Base-by-base conservation (phyloP, 2,329 filamentous ascomycete genomes). In the Elsinoe arachidis region DNA sequence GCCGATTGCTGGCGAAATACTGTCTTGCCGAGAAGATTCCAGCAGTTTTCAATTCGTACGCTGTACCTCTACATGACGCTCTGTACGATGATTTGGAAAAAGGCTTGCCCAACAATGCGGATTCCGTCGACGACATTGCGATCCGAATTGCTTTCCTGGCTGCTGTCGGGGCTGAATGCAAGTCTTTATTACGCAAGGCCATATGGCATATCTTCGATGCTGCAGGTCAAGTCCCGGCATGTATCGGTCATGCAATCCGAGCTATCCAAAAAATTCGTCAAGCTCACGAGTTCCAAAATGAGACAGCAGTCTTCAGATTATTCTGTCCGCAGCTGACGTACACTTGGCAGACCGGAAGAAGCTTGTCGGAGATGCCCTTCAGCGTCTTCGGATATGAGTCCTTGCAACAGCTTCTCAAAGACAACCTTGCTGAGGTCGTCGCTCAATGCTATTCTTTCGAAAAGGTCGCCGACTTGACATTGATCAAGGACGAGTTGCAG, bases 121-220 rank as follows among this genome's bases (percentile, higher is more conserved):
- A 84, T 33, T 85, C 84, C 70, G 73, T 79, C 11, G 91, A 96
- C 70, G 92, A 90, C 0, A 92, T 97, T 63, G 88, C 90, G 0
- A 81, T 95, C 61, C 85, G 93, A 5, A 74, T 97, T 2, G 81
- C 88, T 61, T 82, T 89, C 7, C 74, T 97, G 10, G 82, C 87
- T 1, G 83, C 84, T 57, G 74, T 99, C 58, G 93, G 88, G 21
- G 88, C 89, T 30, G 75, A 78, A 53, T 97, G 92, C 88, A 85
- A 90, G 59, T 95, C 91, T 0, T 77, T 97, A 17, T 78, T 96
- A 43, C 85, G 91, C 54, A 84, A 87, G 62, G 90, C 90, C 62
- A 87, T 95, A 15, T 99, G 96, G 69, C 87, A 93, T 69, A 90
- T 97, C 19, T 96, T 97, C 64, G 93, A 97, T 69, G 90, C 87